Percentiles rank a stretch among this genome's conserved stretches.
These are phyloP conservation scores for Fonsecaea nubica DNA, from an alignment of 2,329 filamentous ascomycete genomes.

Conservation along the genomic window DNA sequence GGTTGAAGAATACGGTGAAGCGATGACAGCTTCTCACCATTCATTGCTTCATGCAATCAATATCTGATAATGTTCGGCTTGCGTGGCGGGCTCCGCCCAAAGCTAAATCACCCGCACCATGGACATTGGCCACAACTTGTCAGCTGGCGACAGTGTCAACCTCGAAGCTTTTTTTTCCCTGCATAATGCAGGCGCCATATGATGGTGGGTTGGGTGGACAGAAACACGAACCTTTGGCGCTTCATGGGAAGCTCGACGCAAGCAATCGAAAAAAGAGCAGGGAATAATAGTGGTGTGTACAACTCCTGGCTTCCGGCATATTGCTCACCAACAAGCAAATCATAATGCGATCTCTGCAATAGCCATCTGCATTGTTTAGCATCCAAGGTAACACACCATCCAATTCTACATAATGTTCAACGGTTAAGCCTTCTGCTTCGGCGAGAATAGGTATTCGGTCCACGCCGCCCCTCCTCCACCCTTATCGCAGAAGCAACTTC, in stretches of 20 bases:
- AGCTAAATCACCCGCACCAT: neutral
- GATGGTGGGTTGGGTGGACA: constrained; percentile 8
- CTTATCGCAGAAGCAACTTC: constrained; percentile 14
- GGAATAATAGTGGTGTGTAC: neutral
- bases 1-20: constrained; percentile 15
- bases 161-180: constrained; percentile 5
- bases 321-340: constrained; percentile 2
- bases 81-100: neutral
- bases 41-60: constrained; percentile 1
- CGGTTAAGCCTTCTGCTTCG: neutral
- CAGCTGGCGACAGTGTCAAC: constrained; percentile 3
- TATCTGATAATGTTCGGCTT: neutral
- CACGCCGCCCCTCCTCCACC: neutral
- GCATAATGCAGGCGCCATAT: constrained; percentile 25
- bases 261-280: neutral
- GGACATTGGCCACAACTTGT: neutral
- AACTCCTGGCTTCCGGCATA: neutral
- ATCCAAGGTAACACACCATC: constrained; percentile 13
- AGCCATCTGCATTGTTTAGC: neutral
- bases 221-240: neutral
- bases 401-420: constrained; percentile 3
- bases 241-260: neutral
- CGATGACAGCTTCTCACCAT: constrained; percentile 6
- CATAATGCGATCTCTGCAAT: neutral
- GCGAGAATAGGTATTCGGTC: neutral